phyloP scores from a whole-genome alignment of 2,329 filamentous ascomycete species.

The Lecanicillium sp. region DNA sequence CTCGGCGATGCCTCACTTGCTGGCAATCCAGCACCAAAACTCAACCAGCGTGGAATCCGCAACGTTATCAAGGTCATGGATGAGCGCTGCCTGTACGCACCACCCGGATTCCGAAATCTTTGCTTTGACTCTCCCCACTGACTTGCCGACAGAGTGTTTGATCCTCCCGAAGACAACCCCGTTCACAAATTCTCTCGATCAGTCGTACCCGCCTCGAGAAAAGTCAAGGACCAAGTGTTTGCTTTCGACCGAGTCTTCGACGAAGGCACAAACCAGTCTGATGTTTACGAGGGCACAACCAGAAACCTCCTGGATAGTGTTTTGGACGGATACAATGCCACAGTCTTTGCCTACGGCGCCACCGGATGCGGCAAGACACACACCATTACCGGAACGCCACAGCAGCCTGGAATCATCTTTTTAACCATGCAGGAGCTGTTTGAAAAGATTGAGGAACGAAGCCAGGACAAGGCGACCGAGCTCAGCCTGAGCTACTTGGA shows the following conservation, averaged over 20 bases:
- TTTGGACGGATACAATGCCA: conserved; percentile 95
- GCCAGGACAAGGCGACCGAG: conserved; percentile 81
- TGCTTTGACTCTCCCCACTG: background rate
- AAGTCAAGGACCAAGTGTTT: conserved; percentile 95
- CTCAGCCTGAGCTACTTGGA: conserved; percentile 91
- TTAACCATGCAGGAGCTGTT: conserved; percentile 98
- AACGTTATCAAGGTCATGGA: conserved; percentile 95
- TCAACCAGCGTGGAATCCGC: conserved; percentile 78
- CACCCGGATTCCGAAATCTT: background rate
- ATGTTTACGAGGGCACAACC: conserved; percentile 93
- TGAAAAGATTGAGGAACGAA: conserved; percentile 83
- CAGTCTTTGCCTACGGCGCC: conserved; percentile 95
- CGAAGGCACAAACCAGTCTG: conserved; percentile 83
- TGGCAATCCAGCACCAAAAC: conserved; percentile 74
- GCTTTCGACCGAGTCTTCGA: conserved; percentile 96
- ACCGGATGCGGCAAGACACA: conserved; percentile 98
- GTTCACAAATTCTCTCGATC: conserved; percentile 81
- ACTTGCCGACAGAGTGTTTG: conserved; percentile 65
- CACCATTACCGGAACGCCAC: conserved; percentile 86
- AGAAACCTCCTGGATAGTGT: conserved; percentile 87
- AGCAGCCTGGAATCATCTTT: conserved; percentile 96
- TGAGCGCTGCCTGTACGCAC: conserved; percentile 82
- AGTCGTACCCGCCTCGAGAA: conserved; percentile 76
- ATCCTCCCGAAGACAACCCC: conserved; percentile 90
- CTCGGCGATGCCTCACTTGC: conserved; percentile 95